Base-by-base conservation (phyloP, 2,329 filamentous ascomycete species). In the Mycosphaerella arachidis region DNA sequence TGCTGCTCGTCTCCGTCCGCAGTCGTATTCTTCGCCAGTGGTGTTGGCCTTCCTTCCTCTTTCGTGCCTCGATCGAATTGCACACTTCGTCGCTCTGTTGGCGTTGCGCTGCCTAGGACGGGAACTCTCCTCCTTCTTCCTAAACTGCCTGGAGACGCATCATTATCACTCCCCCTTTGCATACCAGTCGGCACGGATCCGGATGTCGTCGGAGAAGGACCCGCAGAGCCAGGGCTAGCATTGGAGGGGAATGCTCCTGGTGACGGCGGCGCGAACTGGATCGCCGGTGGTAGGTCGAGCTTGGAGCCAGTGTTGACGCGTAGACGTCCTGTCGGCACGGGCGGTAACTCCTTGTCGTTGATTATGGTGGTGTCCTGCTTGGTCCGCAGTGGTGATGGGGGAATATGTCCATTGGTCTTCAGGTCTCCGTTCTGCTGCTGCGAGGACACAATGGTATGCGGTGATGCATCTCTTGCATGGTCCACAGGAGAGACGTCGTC, bases 1-100 rank as follows among this genome's bases (percentile, higher is more conserved):
- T 59, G 60, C 33, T 63, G 63, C 31, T 67, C 66, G n/a, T 64
- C 67, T n/a, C 63, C 63, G 50, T 71, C 69, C 66, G 64, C 66
- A 12, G 69, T 67, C 29, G 63, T 51, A n/a, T 60, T 67, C 56
- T 65, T 69, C 37, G 58, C 60, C 13, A 71, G 56, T 13, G 64
- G 62, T 37, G 64, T 62, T 13, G 63, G 57, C 12, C 51, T 51
- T 46, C 31, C 52, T 9, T 66, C 65, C 37, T 68, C 67, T 9
- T 66, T 64, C 13, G 58, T 51, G 6, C 60, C 61, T n/a, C 68
- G 63, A 40, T 65, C 67, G 53, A 72, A 71, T 31, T 71, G 68
- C 30, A 71, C 68, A 56, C 69, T 71, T 55, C 68, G 62, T 48
- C 63, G 53, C 24, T 66, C 63, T 33, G 68, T 59, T 16, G 69